Evolutionary conservation across 2,329 filamentous ascomycete species (phyloP).

Genomic region (Exophiala mesophila): DNA sequence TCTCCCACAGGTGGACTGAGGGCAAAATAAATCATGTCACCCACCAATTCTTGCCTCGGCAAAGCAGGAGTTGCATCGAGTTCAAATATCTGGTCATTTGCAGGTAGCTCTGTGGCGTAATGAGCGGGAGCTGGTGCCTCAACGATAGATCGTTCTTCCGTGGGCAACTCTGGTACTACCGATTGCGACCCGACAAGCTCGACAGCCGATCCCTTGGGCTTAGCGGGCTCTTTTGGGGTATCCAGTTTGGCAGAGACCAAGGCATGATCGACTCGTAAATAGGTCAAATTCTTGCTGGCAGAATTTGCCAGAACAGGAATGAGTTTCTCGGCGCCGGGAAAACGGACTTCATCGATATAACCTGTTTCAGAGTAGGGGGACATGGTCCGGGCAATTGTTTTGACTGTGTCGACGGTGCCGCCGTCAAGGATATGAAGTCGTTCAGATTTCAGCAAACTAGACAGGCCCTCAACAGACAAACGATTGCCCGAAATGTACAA

Average conservation of each 20-base stretch:
- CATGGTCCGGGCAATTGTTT: constrained; percentile 18
- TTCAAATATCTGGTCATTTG: constrained; percentile 34
- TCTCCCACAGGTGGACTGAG: constrained; percentile 34
- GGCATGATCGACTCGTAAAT: constrained; percentile 52
- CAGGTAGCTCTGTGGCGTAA: constrained; percentile 33
- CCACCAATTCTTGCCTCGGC: constrained; percentile 35
- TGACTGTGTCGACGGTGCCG: constrained; percentile 42
- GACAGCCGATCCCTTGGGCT: constrained; percentile 7
- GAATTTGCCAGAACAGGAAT: constrained; percentile 46
- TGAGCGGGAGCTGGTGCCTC: constrained; percentile 21
- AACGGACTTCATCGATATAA: constrained; percentile 28
- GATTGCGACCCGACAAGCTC: constrained; percentile 20
- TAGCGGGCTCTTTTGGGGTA: constrained; percentile 1
- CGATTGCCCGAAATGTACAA: constrained; percentile 54
- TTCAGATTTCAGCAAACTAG: constrained; percentile 47
- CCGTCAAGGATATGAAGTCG: constrained; percentile 53
- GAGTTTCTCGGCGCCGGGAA: constrained; percentile 52
- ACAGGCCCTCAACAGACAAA: constrained; percentile 53
- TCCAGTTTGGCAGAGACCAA: constrained; percentile 46
- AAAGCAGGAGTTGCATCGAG: constrained; percentile 33
- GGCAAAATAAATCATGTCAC: constrained; percentile 32
- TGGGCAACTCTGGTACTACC: constrained; percentile 28
- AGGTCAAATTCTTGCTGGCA: constrained; percentile 47
- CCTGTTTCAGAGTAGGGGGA: constrained; percentile 19
- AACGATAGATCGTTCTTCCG: constrained; percentile 30